Base-by-base conservation (phyloP, 768 basidiomycete species). In the Suillus occidentalis region DNA sequence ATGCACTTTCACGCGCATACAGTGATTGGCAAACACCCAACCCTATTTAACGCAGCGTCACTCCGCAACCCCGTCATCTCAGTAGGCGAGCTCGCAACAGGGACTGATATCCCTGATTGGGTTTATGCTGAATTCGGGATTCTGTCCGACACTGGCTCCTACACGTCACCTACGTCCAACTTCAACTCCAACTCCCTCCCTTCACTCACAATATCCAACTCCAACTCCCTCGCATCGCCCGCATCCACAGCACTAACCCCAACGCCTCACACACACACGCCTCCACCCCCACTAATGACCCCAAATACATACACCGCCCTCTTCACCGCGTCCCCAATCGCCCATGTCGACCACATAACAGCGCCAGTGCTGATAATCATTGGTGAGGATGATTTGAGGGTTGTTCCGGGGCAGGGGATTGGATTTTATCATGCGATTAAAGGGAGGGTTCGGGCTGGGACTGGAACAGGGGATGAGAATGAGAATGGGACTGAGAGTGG, bases 101-200 rank as follows among this genome's bases (percentile, higher is more conserved):
- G 77, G 1, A 84, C 84, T 2, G 90, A 92, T 66, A 91, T 92
- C 43, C 83, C 87, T 7, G 90, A 91, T 69, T 92, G 89, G 90
- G 69, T 74, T 4, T 79, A 71, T 82, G 80, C 66, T 76, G 85
- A 72, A 66, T 85, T 75, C 43, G 77, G 72, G 3, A 50, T 77
- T 0, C 74, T 31, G 45, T 88, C 45, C 28, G 16, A 52, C 50
- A 18, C 50, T 18, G 50, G 18, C 8, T 18, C 25, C 8, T 1
- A 9, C 18, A 10, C 28, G 4, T 10, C 16, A 6, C 9, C 50
- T 16, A 1, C 9, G 4, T 9, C 25, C 50, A 18, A 9, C 25
- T 9, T 7, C 16, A 1, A 40, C 13, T 40, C 8, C 34, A 36
- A 36, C 34, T 36, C 34, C 34, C 6, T 36, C 8, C 34, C 34